Evolutionary conservation across 305 asterid genomes (phyloP).

Genomic region (Coffea humblotiana): DNA sequence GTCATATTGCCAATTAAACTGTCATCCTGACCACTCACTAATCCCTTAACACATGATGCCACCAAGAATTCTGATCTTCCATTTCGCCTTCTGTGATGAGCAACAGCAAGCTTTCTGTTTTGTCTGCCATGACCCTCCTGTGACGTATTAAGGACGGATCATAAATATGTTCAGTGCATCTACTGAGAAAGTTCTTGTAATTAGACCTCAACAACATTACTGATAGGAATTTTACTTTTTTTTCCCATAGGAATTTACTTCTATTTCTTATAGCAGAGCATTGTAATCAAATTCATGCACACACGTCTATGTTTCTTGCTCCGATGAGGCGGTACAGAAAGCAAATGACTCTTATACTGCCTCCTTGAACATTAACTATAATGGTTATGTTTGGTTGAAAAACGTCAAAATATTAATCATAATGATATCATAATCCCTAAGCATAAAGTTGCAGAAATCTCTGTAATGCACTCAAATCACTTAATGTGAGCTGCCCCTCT

Average conservation of each 20-base stretch:
- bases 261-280: background rate
- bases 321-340: background rate
- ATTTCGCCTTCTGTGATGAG: constrained; percentile 57
- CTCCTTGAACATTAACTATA: too few relatives aligned
- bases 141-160: background rate
- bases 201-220: background rate
- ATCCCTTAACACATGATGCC: constrained; percentile 66
- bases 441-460: too few relatives aligned
- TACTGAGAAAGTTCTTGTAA: background rate
- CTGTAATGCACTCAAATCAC: too few relatives aligned
- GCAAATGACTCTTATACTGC: too few relatives aligned
- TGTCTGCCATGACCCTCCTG: constrained; percentile 96
- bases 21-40: constrained; percentile 47
- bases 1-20: constrained; percentile 70
- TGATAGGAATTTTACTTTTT: background rate
- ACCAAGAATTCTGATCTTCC: constrained; percentile 83
- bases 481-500: too few relatives aligned
- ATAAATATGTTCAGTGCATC: background rate
- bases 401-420: background rate
- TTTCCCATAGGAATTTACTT: background rate
- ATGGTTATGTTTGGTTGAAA: background rate
- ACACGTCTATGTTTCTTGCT: background rate
- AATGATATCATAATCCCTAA: too few relatives aligned
- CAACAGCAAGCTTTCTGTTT: constrained; percentile 85
- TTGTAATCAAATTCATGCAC: background rate